Evolutionary conservation across 1,284 basidiomycete genomes (phyloP).

Genomic region (Sanghuangporus sanghuang): DNA sequence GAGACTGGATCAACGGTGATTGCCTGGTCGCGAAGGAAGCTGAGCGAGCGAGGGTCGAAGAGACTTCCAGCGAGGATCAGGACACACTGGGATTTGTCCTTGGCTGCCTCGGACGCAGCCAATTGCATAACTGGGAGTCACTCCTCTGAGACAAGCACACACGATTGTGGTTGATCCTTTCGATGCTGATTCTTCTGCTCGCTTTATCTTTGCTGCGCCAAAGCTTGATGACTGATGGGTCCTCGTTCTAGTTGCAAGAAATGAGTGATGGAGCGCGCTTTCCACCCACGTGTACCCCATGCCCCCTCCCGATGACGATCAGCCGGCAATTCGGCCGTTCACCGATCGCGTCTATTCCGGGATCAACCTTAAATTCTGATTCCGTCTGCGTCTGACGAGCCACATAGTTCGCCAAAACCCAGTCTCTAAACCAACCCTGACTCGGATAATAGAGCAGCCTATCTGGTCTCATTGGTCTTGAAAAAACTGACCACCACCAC

Average conservation of each 20-base stretch:
- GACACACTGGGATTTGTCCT: conserved; percentile 1
- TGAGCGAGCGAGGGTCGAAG: conserved; percentile 35
- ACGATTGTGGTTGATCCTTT: neutral
- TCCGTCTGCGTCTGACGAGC: neutral
- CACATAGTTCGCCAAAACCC: neutral
- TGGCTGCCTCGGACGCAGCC: neutral
- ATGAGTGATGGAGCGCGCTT: neutral
- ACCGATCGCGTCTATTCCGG: neutral
- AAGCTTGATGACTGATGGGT: neutral
- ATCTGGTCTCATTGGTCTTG: neutral
- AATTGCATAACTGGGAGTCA: neutral
- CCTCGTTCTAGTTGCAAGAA: neutral
- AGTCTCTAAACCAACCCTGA: neutral
- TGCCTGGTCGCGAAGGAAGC: conserved; percentile 32
- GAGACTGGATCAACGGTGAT: conserved; percentile 35
- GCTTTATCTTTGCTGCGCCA: neutral
- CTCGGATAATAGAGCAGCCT: neutral
- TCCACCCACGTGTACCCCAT: neutral
- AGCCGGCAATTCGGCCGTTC: neutral
- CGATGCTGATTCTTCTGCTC: neutral
- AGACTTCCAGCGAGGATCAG: conserved; percentile 37
- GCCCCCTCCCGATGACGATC: neutral
- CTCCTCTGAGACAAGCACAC: neutral
- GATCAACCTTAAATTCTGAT: neutral
- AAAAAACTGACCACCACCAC: neutral